These are phyloP conservation scores for Psilocybe azurescens DNA, from an alignment of 768 basidiomycete genomes.

Conservation along the genomic window DNA sequence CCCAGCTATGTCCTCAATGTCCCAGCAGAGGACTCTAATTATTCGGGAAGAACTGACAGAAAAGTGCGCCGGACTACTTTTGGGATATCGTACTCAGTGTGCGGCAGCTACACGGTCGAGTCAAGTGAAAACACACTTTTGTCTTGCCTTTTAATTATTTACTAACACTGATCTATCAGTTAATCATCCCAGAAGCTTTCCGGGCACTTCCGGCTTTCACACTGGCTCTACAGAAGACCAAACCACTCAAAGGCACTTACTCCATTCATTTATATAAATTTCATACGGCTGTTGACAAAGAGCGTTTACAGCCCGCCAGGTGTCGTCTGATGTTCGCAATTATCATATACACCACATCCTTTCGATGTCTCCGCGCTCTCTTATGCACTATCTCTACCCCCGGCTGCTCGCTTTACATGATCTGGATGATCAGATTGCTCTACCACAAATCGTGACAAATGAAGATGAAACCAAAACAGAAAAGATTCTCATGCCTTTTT, in stretches of 20 bases:
- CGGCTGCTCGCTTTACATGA: slow-evolving; percentile 88
- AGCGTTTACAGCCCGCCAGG: slow-evolving; percentile 66
- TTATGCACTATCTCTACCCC: slow-evolving; percentile 87
- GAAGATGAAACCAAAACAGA: slow-evolving; percentile 47
- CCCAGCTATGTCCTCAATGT: slow-evolving; percentile 74
- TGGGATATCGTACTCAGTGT: slow-evolving; percentile 90
- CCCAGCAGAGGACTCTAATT: slow-evolving; percentile 63
- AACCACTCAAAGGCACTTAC: slow-evolving; percentile 87
- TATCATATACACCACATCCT: slow-evolving; percentile 80
- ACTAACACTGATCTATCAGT: slow-evolving; percentile 43
- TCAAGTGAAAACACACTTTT: slow-evolving; percentile 61
- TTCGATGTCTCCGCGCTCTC: slow-evolving; percentile 68
- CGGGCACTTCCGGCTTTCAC: slow-evolving; percentile 83
- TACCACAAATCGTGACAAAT: slow-evolving; percentile 53
- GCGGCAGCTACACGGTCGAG: slow-evolving; percentile 76
- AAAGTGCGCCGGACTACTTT: slow-evolving; percentile 76
- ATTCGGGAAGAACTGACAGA: slow-evolving; percentile 89
- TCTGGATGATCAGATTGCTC: slow-evolving; percentile 69
- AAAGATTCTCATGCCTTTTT: slow-evolving; percentile 67
- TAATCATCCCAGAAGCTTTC: slow-evolving; percentile 95
- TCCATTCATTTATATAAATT: neutral
- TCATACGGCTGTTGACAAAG: neutral
- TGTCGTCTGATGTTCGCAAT: slow-evolving; percentile 94
- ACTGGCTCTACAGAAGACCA: slow-evolving; percentile 84
- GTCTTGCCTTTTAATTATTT: too few relatives aligned